Percentiles rank a stretch among this genome's conserved stretches.
Evolutionary conservation across 768 basidiomycete species (phyloP).

Genomic region (Clitopilus hobsonii): DNA sequence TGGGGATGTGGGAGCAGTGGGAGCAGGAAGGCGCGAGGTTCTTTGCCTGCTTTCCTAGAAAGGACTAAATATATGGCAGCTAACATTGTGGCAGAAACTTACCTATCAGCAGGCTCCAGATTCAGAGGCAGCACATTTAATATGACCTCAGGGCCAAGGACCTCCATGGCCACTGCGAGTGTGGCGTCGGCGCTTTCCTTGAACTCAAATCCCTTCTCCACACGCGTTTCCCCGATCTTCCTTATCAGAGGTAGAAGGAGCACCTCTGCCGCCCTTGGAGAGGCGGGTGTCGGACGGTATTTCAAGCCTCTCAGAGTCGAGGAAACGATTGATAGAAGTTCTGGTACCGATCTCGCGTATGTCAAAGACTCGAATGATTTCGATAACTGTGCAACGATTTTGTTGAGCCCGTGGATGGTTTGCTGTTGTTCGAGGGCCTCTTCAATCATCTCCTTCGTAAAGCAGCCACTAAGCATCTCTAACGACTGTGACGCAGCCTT

Average conservation of each 20-base stretch:
- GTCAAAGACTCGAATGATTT: slow-evolving; percentile 70
- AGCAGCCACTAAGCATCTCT: slow-evolving; percentile 60
- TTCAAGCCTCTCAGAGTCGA: slow-evolving; percentile 64
- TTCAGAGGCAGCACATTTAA: slow-evolving; percentile 78
- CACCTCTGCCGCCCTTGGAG: slow-evolving; percentile 59
- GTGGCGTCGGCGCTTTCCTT: slow-evolving; percentile 83
- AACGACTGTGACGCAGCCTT: slow-evolving; percentile 64
- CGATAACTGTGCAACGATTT: slow-evolving; percentile 57
- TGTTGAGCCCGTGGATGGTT: slow-evolving; percentile 51
- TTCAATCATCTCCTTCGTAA: slow-evolving; percentile 58
- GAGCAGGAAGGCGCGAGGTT: slow-evolving; percentile 88
- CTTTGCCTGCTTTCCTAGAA: slow-evolving; percentile 63
- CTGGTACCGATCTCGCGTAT: slow-evolving; percentile 73
- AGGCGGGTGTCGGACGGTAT: slow-evolving; percentile 35
- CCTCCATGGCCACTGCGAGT: slow-evolving; percentile 75
- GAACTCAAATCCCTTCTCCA: slow-evolving; percentile 81
- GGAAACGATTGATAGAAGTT: slow-evolving; percentile 69
- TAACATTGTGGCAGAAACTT: too few relatives aligned
- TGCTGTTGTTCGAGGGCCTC: slow-evolving; percentile 44
- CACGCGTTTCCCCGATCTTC: slow-evolving; percentile 69
- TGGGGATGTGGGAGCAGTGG: slow-evolving; percentile 82
- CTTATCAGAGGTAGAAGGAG: slow-evolving; percentile 67
- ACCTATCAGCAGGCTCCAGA: slow-evolving; percentile 78
- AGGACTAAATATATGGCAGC: too few relatives aligned
- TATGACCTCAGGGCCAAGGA: slow-evolving; percentile 80